phyloP scores from a whole-genome alignment of 2,329 filamentous ascomycete genomes.

The Thelonectria rubi region DNA sequence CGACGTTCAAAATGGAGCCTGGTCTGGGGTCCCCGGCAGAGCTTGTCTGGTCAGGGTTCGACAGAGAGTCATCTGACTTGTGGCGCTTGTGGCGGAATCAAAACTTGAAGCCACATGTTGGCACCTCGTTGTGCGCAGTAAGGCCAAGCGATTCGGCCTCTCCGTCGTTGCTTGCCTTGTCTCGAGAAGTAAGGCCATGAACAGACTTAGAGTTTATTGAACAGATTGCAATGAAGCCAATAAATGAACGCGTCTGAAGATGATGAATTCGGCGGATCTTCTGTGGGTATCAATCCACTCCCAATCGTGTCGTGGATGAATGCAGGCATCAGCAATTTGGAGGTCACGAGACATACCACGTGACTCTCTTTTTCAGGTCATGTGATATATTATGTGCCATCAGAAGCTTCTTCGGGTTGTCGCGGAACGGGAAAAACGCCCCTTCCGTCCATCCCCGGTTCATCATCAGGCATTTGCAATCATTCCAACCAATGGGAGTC shows the following conservation, averaged over 20 bases:
- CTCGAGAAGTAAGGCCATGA: too few species aligned
- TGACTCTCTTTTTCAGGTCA: not conserved
- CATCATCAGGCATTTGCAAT: conserved; percentile 1
- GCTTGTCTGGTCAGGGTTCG: too few species aligned
- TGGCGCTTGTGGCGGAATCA: not conserved
- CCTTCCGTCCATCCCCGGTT: not conserved
- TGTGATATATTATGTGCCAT: conserved; percentile 12
- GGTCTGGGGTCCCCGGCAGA: conserved; percentile 23
- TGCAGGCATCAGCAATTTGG: conserved; percentile 7
- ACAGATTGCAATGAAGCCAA: not conserved
- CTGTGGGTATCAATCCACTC: conserved; percentile 7
- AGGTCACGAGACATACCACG: not conserved
- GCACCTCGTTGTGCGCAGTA: not conserved
- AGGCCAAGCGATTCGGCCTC: not conserved
- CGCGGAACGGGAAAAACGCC: conserved; percentile 15
- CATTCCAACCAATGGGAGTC: conserved; percentile 27
- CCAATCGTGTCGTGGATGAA: not conserved
- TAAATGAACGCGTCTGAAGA: not conserved
- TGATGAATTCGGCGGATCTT: conserved; percentile 13
- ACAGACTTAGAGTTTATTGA: not conserved
- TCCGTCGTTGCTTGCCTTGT: too few species aligned
- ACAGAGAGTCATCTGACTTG: conserved; percentile 2
- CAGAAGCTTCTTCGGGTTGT: not conserved
- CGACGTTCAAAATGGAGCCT: conserved; percentile 31
- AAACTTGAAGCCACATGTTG: not conserved